phyloP scores from a whole-genome alignment of 2,329 filamentous ascomycete genomes.

The Fusarium torulosum region DNA sequence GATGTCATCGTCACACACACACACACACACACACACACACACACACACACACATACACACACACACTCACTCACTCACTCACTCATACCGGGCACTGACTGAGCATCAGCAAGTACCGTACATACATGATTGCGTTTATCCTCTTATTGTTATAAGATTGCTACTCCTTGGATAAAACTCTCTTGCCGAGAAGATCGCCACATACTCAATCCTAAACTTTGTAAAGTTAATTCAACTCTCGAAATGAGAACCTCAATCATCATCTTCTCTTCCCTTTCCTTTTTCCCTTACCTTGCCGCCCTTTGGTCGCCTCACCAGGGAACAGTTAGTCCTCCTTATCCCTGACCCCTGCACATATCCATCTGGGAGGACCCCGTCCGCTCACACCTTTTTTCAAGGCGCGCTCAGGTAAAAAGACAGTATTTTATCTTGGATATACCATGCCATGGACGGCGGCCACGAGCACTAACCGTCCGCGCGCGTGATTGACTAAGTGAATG shows the following conservation, averaged over 20 bases:
- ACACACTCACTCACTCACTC: too few species aligned
- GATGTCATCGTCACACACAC: conserved; percentile 43
- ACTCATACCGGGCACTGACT: conserved; percentile 25
- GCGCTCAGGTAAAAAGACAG: conserved; percentile 10
- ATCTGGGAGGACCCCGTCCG: conserved; percentile 31
- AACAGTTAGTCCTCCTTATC: conserved; percentile 23
- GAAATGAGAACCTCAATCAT: neutral
- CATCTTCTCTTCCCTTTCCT: neutral
- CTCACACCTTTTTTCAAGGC: conserved; percentile 38
- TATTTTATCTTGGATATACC: neutral
- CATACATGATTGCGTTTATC: neutral
- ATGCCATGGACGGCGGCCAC: neutral
- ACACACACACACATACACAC: neutral
- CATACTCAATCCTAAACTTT: neutral
- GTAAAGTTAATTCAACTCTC: neutral
- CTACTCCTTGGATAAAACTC: neutral
- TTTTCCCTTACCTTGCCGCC: conserved; percentile 18
- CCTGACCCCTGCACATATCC: conserved; percentile 25
- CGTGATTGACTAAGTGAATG: neutral
- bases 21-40: conserved; percentile 20
- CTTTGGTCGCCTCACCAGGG: conserved; percentile 28
- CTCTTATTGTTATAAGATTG: too few species aligned
- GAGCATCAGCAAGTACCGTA: conserved; percentile 18
- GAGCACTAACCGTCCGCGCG: conserved; percentile 6
- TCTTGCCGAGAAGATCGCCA: neutral